Conservation (phyloP, 495 filamentous ascomycete species). For the Aspergillus kassunensis region DNA sequence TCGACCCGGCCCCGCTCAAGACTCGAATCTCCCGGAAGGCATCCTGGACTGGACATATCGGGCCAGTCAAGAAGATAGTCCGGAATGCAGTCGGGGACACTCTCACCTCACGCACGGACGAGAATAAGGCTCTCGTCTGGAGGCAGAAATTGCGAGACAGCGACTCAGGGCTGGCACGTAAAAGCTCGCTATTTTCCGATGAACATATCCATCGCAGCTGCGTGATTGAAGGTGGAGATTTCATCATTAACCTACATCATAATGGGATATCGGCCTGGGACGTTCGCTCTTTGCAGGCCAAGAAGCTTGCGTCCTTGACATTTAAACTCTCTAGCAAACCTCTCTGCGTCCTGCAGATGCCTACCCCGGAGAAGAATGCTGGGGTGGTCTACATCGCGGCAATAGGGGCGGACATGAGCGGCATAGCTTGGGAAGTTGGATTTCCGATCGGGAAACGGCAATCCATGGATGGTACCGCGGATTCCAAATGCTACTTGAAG, state of each 20-base stretch:
- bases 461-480: slow-evolving; percentile 20
- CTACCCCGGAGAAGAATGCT: slow-evolving; percentile 52
- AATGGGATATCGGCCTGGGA: slow-evolving; percentile 80
- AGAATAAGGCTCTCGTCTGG: slow-evolving; percentile 83
- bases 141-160: slow-evolving; percentile 50
- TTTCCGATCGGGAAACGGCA: slow-evolving; percentile 28
- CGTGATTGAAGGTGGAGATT: slow-evolving; percentile 68
- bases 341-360: slow-evolving; percentile 76
- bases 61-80: slow-evolving; percentile 76
- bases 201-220: slow-evolving; percentile 82
- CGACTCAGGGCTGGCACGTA: slow-evolving; percentile 55
- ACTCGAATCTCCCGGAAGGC: slow-evolving; percentile 55
- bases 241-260: slow-evolving; percentile 77
- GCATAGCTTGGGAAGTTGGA: slow-evolving; percentile 79
- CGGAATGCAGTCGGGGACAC: slow-evolving; percentile 76
- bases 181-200: slow-evolving; percentile 64
- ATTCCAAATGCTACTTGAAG: slow-evolving; percentile 40
- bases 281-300: slow-evolving; percentile 53
- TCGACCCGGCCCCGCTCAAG: slow-evolving; percentile 70
- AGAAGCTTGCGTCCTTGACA: slow-evolving; percentile 51
- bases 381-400: slow-evolving; percentile 65
- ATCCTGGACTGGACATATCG: slow-evolving; percentile 82
- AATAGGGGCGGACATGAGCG: slow-evolving; percentile 75
- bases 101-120: slow-evolving; percentile 73
- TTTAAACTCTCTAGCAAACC: slow-evolving; percentile 69